These are phyloP conservation scores for Trichosphaerium sp. DNA, from an alignment of 78 protist genomes.

Conservation along the genomic window DNA sequence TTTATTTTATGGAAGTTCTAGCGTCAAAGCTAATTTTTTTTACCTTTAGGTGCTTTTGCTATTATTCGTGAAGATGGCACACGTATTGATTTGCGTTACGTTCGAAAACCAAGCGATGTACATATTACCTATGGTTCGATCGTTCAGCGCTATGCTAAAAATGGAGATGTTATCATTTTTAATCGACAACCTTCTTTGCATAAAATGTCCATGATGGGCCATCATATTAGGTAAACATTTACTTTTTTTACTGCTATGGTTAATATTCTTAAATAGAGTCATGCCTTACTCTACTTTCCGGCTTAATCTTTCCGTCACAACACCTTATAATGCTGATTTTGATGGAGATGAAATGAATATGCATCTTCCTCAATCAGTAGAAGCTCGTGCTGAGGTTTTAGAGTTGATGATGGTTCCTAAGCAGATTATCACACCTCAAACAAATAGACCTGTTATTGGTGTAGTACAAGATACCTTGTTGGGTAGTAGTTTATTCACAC, in stretches of 20 bases:
- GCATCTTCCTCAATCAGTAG: constrained; percentile 94
- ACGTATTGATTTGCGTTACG: constrained; percentile 65
- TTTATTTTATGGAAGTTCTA: too few relatives aligned
- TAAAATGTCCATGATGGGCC: constrained; percentile 99
- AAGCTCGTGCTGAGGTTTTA: constrained; percentile 83
- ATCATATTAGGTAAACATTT: constrained; percentile 52
- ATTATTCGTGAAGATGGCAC: constrained; percentile 73
- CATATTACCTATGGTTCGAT: constrained; percentile 57
- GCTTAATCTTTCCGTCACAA: constrained; percentile 91
- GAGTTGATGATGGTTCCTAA: constrained; percentile 95
- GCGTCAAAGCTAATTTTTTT: too few relatives aligned
- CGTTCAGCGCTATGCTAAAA: constrained; percentile 90
- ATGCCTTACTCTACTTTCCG: constrained; percentile 95
- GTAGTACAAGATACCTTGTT: constrained; percentile 97
- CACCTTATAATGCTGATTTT: constrained; percentile 99
- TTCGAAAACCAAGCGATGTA: constrained; percentile 19
- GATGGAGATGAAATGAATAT: constrained; percentile 99
- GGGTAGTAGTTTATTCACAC: constrained; percentile 73
- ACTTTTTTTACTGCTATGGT: constrained; percentile 84
- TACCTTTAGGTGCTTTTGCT: constrained; percentile 55
- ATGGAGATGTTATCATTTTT: constrained; percentile 94
- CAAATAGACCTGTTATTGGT: constrained; percentile 97
- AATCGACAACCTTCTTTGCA: constrained; percentile 99
- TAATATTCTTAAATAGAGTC: constrained; percentile 21
- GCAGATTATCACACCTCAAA: constrained; percentile 95